Evolutionary conservation across 2,329 filamentous ascomycete genomes (phyloP).

Genomic region (Cladophialophora carrionii): DNA sequence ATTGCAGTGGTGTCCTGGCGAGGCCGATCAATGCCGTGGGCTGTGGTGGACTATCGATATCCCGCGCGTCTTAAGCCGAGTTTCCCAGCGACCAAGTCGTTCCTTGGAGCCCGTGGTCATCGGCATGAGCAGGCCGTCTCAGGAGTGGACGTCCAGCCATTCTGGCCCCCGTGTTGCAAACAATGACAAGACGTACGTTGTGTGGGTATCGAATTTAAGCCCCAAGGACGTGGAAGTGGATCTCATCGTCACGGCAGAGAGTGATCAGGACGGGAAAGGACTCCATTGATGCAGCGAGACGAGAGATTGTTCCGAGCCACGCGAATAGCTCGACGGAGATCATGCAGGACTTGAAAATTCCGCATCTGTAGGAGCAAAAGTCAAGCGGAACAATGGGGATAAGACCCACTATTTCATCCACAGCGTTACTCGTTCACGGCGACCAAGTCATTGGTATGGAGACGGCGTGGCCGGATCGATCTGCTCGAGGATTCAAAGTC

Average conservation of each 20-base stretch:
- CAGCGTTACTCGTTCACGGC: slow-evolving; percentile 56
- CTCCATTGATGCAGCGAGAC: slow-evolving; percentile 53
- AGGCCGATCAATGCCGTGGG: slow-evolving; percentile 66
- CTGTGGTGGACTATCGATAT: slow-evolving; percentile 66
- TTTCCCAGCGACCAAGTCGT: slow-evolving; percentile 62
- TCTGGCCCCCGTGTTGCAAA: slow-evolving; percentile 51
- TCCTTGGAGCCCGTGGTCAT: slow-evolving; percentile 58
- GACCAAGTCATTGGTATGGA: slow-evolving; percentile 56
- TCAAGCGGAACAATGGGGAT: slow-evolving; percentile 31
- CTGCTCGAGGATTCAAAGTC: slow-evolving; percentile 52
- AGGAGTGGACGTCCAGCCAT: slow-evolving; percentile 63
- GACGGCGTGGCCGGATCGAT: slow-evolving; percentile 62
- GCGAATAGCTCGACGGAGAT: slow-evolving; percentile 61
- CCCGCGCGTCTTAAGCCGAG: slow-evolving; percentile 62
- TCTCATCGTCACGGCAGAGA: slow-evolving; percentile 54
- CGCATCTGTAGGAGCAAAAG: background rate
- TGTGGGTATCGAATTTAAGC: slow-evolving; percentile 57
- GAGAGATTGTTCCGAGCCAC: slow-evolving; percentile 49
- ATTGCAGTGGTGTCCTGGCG: slow-evolving; percentile 51
- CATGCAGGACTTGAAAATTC: slow-evolving; percentile 45
- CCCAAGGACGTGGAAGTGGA: slow-evolving; percentile 39
- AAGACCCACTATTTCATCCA: slow-evolving; percentile 57
- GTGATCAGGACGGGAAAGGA: slow-evolving; percentile 57
- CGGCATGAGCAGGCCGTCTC: slow-evolving; percentile 56
- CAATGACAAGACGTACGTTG: slow-evolving; percentile 55